Evolutionary conservation across 345 rosid species (phyloP).

Genomic region (Microcos paniculata): DNA sequence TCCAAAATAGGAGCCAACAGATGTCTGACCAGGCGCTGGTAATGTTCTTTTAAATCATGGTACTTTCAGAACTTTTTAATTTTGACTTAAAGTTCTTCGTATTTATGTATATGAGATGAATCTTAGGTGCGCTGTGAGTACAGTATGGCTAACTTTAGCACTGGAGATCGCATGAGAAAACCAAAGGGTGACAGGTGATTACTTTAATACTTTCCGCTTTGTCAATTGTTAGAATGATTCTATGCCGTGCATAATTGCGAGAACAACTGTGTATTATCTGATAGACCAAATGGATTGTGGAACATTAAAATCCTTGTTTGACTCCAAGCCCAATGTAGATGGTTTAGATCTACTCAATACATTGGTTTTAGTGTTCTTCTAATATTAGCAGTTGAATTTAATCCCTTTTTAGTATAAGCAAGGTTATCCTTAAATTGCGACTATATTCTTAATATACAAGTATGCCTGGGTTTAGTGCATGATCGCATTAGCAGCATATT

Average conservation of each 20-base stretch:
- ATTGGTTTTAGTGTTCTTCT: neutral
- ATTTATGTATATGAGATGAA: neutral
- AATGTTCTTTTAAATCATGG: neutral
- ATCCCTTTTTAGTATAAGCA: neutral
- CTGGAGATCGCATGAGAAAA: conserved; percentile 86
- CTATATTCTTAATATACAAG: neutral
- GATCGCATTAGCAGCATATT: too few relatives aligned
- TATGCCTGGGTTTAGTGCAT: too few relatives aligned
- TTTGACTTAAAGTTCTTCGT: neutral
- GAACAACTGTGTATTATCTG: neutral
- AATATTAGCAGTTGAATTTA: neutral
- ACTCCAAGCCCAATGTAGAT: neutral
- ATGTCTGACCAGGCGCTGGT: conserved; percentile 73
- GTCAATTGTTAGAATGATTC: neutral
- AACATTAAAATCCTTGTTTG: neutral
- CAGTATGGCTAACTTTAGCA: conserved; percentile 94
- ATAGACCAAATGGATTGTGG: neutral
- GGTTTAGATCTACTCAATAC: neutral
- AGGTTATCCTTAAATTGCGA: neutral
- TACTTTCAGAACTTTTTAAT: neutral
- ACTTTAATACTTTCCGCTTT: neutral
- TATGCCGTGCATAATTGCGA: neutral
- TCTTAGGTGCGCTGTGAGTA: conserved; percentile 84
- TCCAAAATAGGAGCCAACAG: conserved; percentile 79
- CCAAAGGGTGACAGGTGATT: conserved; percentile 80